These are phyloP conservation scores for Beauveria varroae DNA, from an alignment of 2,329 filamentous ascomycete genomes.

Conservation along the genomic window DNA sequence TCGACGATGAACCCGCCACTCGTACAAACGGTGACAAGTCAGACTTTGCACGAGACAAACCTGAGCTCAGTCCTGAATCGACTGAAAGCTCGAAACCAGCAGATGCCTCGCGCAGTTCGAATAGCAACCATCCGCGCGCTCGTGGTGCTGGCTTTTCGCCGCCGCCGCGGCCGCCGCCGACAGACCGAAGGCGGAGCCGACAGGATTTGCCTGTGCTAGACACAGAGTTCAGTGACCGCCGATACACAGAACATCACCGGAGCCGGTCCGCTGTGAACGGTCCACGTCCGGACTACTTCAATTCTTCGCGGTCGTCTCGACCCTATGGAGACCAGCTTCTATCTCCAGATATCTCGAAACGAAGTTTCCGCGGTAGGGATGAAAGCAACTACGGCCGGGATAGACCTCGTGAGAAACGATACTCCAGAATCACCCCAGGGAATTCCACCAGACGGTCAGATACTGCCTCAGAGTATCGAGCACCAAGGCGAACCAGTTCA, in stretches of 20 bases:
- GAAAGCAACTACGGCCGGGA: conserved; percentile 28
- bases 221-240: conserved; percentile 28
- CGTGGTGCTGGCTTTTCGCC: conserved; percentile 14
- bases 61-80: conserved; percentile 10
- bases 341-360: conserved; percentile 36
- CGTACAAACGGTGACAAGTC: conserved; percentile 15
- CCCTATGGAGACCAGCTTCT: conserved; percentile 27
- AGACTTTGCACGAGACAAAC: conserved; percentile 22
- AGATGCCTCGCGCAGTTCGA: neutral
- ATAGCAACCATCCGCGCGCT: neutral
- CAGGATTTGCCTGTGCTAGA: conserved; percentile 38
- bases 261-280: conserved; percentile 29
- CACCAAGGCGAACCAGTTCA: conserved; percentile 22
- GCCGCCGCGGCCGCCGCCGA: neutral
- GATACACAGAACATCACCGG: conserved; percentile 24
- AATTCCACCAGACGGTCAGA: conserved; percentile 12
- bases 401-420: conserved; percentile 5
- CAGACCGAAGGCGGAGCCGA: conserved; percentile 25
- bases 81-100: neutral
- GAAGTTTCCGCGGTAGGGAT: conserved; percentile 34
- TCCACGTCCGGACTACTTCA: conserved; percentile 25
- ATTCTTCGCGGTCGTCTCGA: conserved; percentile 20
- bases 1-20: conserved; percentile 27
- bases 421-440: neutral
- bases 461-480: conserved; percentile 20